Conservation (phyloP, 2,329 filamentous ascomycete genomes). For the Ophiostoma australiae region DNA sequence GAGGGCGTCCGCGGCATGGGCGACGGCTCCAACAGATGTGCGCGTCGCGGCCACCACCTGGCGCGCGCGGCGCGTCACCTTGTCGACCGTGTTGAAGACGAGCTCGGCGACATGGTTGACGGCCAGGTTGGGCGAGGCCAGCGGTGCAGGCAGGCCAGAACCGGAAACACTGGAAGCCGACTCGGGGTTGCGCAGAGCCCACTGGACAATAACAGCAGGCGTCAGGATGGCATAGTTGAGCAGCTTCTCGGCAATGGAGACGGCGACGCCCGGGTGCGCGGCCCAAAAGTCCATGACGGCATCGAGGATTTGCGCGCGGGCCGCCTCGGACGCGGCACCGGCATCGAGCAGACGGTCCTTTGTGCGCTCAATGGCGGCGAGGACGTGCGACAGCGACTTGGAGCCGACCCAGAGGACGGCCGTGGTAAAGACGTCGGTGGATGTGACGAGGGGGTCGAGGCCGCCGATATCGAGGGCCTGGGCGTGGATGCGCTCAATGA, state of each 20-base stretch:
- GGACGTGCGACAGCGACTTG: constrained; percentile 91
- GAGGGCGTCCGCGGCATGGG: constrained; percentile 27
- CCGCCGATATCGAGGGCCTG: constrained; percentile 58
- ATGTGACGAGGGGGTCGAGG: constrained; percentile 74
- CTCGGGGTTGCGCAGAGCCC: constrained; percentile 57
- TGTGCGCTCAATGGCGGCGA: constrained; percentile 91
- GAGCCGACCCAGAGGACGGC: constrained; percentile 89
- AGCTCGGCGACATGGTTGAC: constrained; percentile 82
- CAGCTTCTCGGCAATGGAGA: constrained; percentile 92
- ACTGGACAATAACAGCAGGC: constrained; percentile 79
- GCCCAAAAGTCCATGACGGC: constrained; percentile 91
- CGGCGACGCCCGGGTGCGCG: constrained; percentile 83
- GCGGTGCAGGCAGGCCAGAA: not conserved
- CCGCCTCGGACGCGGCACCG: constrained; percentile 67
- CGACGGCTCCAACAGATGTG: constrained; percentile 33
- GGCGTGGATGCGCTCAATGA: constrained; percentile 77
- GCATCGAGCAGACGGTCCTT: constrained; percentile 82
- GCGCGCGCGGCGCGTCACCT: constrained; percentile 80
- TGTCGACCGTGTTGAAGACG: constrained; percentile 79
- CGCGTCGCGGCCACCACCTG: constrained; percentile 58
- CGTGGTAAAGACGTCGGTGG: constrained; percentile 90
- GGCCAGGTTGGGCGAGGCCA: constrained; percentile 54
- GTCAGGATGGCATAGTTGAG: constrained; percentile 95
- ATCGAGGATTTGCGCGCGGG: constrained; percentile 80
- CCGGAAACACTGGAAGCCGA: not conserved